These are phyloP conservation scores for Echinochloa phyllopogon DNA, from an alignment of 176 grass and related monocot species.

Conservation along the genomic window DNA sequence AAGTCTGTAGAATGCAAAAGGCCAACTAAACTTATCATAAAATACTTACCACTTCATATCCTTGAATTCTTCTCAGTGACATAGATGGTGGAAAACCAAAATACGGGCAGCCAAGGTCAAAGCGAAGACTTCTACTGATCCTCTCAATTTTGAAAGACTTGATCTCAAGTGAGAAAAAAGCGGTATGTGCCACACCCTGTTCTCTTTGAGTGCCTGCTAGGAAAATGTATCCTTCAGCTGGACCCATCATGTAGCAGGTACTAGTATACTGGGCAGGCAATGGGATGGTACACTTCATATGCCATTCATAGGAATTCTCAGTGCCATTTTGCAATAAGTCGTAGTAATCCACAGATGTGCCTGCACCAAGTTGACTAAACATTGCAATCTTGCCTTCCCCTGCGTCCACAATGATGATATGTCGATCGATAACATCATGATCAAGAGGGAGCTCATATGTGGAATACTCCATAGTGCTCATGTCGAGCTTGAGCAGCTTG, in stretches of 20 bases:
- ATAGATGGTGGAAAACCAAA: constrained; percentile 12
- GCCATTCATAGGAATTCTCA: neutral
- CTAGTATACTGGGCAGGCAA: neutral
- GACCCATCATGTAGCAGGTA: neutral
- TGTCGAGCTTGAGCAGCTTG: constrained; percentile 15
- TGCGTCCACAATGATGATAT: neutral
- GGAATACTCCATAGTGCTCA: constrained; percentile 13
- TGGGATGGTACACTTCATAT: neutral
- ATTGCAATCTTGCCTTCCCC: neutral
- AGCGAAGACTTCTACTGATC: no score
- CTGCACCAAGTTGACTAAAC: neutral
- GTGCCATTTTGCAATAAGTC: neutral
- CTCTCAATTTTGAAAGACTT: no score
- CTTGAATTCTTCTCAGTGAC: neutral
- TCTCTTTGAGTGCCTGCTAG: no score
- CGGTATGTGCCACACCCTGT: no score
- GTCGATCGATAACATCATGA: no score
- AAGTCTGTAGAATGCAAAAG: neutral
- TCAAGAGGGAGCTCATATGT: neutral
- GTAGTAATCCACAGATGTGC: neutral
- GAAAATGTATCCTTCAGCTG: neutral
- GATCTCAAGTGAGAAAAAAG: no score
- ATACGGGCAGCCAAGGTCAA: neutral
- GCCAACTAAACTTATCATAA: neutral
- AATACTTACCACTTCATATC: neutral